These are phyloP conservation scores for Neostapfia colusana DNA, from an alignment of 176 grass and related monocot genomes.

Conservation along the genomic window DNA sequence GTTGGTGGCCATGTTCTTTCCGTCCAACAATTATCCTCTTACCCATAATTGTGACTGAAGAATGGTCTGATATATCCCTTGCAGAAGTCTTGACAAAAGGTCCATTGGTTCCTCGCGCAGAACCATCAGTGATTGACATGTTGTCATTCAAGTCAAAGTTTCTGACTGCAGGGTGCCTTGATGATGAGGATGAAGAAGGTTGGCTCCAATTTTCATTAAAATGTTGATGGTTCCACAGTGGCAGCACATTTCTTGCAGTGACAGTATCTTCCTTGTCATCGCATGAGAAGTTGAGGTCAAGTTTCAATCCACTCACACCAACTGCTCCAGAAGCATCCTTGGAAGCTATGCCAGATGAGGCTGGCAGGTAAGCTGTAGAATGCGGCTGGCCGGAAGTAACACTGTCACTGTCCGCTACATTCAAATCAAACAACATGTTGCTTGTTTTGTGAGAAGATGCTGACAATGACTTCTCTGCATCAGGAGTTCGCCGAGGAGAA, in stretches of 20 bases:
- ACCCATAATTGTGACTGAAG: slow-evolving; percentile 58
- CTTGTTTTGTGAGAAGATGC: slow-evolving; percentile 49
- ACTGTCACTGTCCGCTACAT: slow-evolving; percentile 51
- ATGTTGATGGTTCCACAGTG: slow-evolving; percentile 44
- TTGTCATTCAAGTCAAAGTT: slow-evolving; percentile 77
- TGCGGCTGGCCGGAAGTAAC: slow-evolving; percentile 34
- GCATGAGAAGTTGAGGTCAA: slow-evolving; percentile 59
- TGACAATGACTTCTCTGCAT: slow-evolving; percentile 39
- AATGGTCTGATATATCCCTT: slow-evolving; percentile 24
- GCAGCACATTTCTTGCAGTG: slow-evolving; percentile 17
- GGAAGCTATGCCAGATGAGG: slow-evolving; percentile 29
- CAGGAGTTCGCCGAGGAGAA: slow-evolving; percentile 38
- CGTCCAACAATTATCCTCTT: slow-evolving; percentile 47
- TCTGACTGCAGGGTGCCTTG: slow-evolving; percentile 52
- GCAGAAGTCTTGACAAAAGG: slow-evolving; percentile 38
- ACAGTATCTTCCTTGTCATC: slow-evolving; percentile 37
- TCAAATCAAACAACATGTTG: slow-evolving; percentile 52
- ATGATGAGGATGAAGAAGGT: slow-evolving; percentile 51
- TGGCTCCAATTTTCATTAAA: slow-evolving; percentile 36
- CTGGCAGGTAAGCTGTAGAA: slow-evolving; percentile 37
- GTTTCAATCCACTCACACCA: slow-evolving; percentile 20
- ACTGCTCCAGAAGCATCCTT: slow-evolving; percentile 47
- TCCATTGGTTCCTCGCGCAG: slow-evolving; percentile 32
- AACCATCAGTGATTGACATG: slow-evolving; percentile 39
- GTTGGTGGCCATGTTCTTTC: slow-evolving; percentile 41